These are phyloP conservation scores for Auriscalpium microsporum DNA, from an alignment of 768 basidiomycete genomes.

Conservation along the genomic window DNA sequence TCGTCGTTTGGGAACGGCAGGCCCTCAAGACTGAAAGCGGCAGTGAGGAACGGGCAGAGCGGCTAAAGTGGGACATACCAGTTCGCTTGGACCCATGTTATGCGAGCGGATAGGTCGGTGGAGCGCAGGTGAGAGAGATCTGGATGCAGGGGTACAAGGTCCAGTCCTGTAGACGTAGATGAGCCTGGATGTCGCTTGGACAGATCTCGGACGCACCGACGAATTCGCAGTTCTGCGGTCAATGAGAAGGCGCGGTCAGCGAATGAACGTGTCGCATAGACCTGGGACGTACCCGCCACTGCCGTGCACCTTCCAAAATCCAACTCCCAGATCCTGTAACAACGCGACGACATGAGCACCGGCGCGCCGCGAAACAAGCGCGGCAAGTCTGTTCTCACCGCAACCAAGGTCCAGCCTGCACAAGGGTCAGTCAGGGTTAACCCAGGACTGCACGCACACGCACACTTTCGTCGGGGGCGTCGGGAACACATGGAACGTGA, in stretches of 20 bases:
- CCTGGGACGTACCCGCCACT: conserved; percentile 44
- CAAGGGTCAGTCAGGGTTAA: conserved; percentile 2
- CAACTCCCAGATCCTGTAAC: conserved; percentile 60
- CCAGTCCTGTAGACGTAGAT: conserved; percentile 39
- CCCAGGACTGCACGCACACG: conserved; percentile 18
- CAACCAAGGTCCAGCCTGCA: conserved; percentile 64
- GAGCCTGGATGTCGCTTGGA: background rate
- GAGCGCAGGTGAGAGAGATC: conserved; percentile 54
- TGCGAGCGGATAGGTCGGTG: conserved; percentile 45
- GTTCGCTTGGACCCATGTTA: conserved; percentile 67
- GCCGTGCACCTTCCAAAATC: conserved; percentile 55
- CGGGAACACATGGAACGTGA: conserved; percentile 60
- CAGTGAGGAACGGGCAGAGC: background rate
- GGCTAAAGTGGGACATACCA: conserved; percentile 39
- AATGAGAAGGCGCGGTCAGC: background rate
- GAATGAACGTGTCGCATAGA: background rate
- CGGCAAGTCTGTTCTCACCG: conserved; percentile 33
- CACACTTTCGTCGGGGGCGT: conserved; percentile 56
- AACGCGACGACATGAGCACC: background rate
- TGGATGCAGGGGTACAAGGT: conserved; percentile 66
- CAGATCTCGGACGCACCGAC: conserved; percentile 38
- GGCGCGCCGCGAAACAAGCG: background rate
- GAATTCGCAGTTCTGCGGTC: conserved; percentile 44
- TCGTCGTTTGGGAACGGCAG: conserved; percentile 65
- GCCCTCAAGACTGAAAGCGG: conserved; percentile 43